Evolutionary conservation across 2,329 filamentous ascomycete species (phyloP).

Genomic region (Diaporthe sp.): DNA sequence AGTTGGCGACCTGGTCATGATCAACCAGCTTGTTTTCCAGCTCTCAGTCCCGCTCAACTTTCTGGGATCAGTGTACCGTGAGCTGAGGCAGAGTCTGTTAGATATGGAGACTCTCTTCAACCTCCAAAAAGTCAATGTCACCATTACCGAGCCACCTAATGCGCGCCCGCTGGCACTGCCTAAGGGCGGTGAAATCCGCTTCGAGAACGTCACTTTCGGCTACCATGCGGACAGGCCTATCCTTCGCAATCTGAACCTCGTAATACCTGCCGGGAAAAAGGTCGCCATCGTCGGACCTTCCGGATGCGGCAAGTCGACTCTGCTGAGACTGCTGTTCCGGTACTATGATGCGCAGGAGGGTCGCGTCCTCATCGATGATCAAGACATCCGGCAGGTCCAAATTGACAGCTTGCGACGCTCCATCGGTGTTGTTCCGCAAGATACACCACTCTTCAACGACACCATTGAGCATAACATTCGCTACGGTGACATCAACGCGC

Average conservation of each 20-base stretch:
- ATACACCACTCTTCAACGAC: constrained; percentile 97
- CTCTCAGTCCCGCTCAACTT: constrained; percentile 98
- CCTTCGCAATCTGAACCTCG: constrained; percentile 84
- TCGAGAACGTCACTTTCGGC: constrained; percentile 92
- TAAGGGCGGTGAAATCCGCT: constrained; percentile 88
- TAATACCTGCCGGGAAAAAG: constrained; percentile 95
- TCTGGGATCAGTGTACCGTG: constrained; percentile 96
- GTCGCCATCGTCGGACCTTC: constrained; percentile 95
- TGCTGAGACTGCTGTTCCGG: constrained; percentile 90
- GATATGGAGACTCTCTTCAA: constrained; percentile 99
- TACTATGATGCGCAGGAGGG: constrained; percentile 92
- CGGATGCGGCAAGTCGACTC: constrained; percentile 95
- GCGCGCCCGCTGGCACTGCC: constrained; percentile 80
- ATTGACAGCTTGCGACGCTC: constrained; percentile 85
- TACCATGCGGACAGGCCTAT: constrained; percentile 91
- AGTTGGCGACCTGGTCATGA: constrained; percentile 97
- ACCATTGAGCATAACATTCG: constrained; percentile 96
- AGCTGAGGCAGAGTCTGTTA: constrained; percentile 91
- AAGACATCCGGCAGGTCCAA: constrained; percentile 87
- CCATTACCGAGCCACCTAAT: constrained; percentile 81
- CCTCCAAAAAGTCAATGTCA: constrained; percentile 94
- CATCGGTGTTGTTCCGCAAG: constrained; percentile 97
- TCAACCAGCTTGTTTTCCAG: constrained; percentile 98
- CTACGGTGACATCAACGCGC: constrained; percentile 86
- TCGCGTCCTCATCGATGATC: constrained; percentile 90